A percentile compares a stretch with the other conserved stretches of the same genome.
Conservation (phyloP, 768 basidiomycete species). For the Boletus eberwhitei region DNA sequence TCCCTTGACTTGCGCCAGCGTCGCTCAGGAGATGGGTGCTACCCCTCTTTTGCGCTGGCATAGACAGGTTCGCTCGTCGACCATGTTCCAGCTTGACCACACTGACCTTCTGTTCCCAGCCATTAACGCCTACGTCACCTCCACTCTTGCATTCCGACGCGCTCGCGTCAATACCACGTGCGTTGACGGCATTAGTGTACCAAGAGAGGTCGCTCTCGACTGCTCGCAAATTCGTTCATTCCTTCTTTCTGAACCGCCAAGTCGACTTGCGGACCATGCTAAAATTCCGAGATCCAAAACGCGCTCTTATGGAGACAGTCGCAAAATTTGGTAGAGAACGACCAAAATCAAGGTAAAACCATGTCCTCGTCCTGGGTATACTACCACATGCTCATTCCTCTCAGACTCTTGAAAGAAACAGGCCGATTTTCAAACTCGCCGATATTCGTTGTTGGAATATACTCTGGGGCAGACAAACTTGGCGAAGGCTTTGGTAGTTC, state of each 20-base stretch:
- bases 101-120: constrained; percentile 33
- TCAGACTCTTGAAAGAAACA: constrained; percentile 85
- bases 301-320: constrained; percentile 70
- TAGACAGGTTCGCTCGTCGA: constrained; percentile 49
- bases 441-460: constrained; percentile 95
- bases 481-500: constrained; percentile 95
- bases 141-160: constrained; percentile 79
- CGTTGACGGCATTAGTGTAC: constrained; percentile 86
- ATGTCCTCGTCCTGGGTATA: neutral
- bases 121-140: constrained; percentile 43
- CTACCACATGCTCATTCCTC: neutral
- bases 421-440: constrained; percentile 90
- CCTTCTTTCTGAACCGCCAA: constrained; percentile 82
- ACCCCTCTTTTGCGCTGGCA: constrained; percentile 78
- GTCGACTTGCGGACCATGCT: constrained; percentile 77
- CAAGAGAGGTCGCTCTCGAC: constrained; percentile 80
- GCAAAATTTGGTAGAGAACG: constrained; percentile 62
- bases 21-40: constrained; percentile 85
- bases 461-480: constrained; percentile 75
- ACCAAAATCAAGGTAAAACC: constrained; percentile 60
- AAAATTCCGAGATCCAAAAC: constrained; percentile 81
- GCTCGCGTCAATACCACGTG: constrained; percentile 80
- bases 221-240: constrained; percentile 86
- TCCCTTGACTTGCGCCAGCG: constrained; percentile 72
- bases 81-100: neutral